These are phyloP conservation scores for Ogataea dorogensis DNA, from an alignment of 805 yeast species.

Conservation along the genomic window DNA sequence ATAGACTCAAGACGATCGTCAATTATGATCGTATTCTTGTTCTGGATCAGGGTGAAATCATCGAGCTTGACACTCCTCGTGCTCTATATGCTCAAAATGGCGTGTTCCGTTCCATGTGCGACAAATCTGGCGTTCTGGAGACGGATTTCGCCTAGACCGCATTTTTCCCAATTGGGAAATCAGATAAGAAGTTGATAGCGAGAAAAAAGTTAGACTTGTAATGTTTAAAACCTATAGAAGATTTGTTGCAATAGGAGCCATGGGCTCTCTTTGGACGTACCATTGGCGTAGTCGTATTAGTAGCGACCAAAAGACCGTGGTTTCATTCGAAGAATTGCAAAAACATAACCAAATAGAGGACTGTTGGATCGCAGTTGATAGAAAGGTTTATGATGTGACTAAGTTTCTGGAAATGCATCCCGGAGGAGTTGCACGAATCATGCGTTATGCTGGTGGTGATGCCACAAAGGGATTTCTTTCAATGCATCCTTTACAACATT, in stretches of 20 bases:
- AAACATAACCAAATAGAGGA: constrained; percentile 55
- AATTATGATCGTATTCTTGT: constrained; percentile 60
- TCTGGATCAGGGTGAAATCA: constrained; percentile 53
- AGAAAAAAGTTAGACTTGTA: neutral
- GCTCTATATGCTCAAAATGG: constrained; percentile 44
- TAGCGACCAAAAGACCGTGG: constrained; percentile 4
- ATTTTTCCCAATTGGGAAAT: constrained; percentile 12
- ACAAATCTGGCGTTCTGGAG: constrained; percentile 42
- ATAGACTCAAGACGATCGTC: constrained; percentile 61
- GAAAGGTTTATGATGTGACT: constrained; percentile 71
- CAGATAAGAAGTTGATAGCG: constrained; percentile 9
- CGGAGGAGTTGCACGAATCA: constrained; percentile 44
- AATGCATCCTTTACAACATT: constrained; percentile 29
- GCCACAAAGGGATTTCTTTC: constrained; percentile 37
- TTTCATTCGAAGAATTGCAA: constrained; percentile 34
- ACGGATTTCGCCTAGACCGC: constrained; percentile 35
- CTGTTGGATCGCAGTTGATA: constrained; percentile 84
- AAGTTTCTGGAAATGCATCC: constrained; percentile 44
- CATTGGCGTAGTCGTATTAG: neutral
- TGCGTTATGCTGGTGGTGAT: constrained; percentile 49
- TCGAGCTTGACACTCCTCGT: constrained; percentile 55
- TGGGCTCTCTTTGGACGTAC: constrained; percentile 1
- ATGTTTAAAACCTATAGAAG: constrained; percentile 1
- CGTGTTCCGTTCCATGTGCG: constrained; percentile 51
- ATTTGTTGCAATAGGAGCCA: neutral